A percentile compares a stretch with the other conserved stretches of the same genome.
These are phyloP conservation scores for Peronospora farinosa DNA, from an alignment of 352 stramenopile species.

Conservation along the genomic window DNA sequence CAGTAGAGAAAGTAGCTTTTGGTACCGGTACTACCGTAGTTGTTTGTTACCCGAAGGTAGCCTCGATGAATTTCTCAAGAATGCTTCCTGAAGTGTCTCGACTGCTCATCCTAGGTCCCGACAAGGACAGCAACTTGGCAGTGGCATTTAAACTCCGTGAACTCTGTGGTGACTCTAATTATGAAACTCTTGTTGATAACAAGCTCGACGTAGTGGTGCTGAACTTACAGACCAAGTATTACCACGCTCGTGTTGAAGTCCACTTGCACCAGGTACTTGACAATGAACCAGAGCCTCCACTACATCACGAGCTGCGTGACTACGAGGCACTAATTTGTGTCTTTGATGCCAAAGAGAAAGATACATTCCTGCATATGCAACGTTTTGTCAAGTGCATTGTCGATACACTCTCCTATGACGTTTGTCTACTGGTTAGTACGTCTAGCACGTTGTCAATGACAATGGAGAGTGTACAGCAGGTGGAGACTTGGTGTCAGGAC, in stretches of 20 bases:
- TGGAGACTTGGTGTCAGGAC: slow-evolving; percentile 52
- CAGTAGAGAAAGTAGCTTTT: not conserved
- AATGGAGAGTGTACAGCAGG: slow-evolving; percentile 24
- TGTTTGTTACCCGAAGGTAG: not conserved
- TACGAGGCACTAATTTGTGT: slow-evolving; percentile 69
- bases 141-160: slow-evolving; percentile 29
- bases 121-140: slow-evolving; percentile 14
- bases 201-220: slow-evolving; percentile 22
- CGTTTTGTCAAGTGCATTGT: slow-evolving; percentile 43
- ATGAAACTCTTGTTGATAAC: not conserved
- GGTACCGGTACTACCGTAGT: not conserved
- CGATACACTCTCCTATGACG: slow-evolving; percentile 44
- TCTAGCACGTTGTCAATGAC: slow-evolving; percentile 19
- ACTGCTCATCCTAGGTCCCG: slow-evolving; percentile 42
- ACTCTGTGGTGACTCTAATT: slow-evolving; percentile 24
- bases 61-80: not conserved
- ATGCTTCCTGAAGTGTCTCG: slow-evolving; percentile 17
- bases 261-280: slow-evolving; percentile 41
- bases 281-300: slow-evolving; percentile 28
- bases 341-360: slow-evolving; percentile 30
- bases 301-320: slow-evolving; percentile 36
- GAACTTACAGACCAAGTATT: slow-evolving; percentile 64
- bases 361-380: slow-evolving; percentile 42
- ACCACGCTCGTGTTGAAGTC: slow-evolving; percentile 48
- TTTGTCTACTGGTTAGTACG: slow-evolving; percentile 43